Base-by-base conservation (phyloP, 140 eudicot genomes). In the Flaveria floridana region DNA sequence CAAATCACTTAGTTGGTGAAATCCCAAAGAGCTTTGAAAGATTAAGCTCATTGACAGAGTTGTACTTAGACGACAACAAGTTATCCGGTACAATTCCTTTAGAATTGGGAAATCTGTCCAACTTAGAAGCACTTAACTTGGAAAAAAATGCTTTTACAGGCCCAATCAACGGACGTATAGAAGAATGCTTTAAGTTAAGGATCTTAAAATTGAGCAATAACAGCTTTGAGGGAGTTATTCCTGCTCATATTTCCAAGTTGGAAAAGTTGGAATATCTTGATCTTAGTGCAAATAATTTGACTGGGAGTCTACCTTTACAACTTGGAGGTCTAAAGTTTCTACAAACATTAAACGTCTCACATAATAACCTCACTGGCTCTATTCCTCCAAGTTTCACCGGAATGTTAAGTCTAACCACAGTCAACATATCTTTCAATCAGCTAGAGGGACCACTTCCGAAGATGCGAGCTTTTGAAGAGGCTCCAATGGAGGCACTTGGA, bases 361-460 rank as follows among this genome's bases (percentile, higher is more conserved):
- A 39, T 39, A 65, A 65, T 39, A 65, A 65, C 23, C 28, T 65
- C 52, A 6, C 71, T 0, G 71, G 52, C 7, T 65, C 52, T 0
- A 39, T 65, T 41, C 71, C 71, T 65, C 18, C 53, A 39, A 16
- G 71, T 39, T 39, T 39, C 52, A 65, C 52, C 3, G 30, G 3
- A 16, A 65, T 65, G 71, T 8, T 39, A 16, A 39, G 71, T 1
- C 18, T 65, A 41, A 65, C 71, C 28, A 65, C 9, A 2, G 28
- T 65, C 70, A 67, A 80, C 23, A 11, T 75, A 30, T 75, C 84
- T 65, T 65, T 65, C 69, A 85, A 85, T 73, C 37, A 81, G 41
- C 61, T 85, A 2, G 84, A 85, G 58, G 89, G 89, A 23, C 76
- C 86, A 20, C 26, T 85, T 52, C 89, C 85, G 0, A 48, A 76